These are phyloP conservation scores for Penicillium ucsense DNA, from an alignment of 495 filamentous ascomycete species.

Conservation along the genomic window DNA sequence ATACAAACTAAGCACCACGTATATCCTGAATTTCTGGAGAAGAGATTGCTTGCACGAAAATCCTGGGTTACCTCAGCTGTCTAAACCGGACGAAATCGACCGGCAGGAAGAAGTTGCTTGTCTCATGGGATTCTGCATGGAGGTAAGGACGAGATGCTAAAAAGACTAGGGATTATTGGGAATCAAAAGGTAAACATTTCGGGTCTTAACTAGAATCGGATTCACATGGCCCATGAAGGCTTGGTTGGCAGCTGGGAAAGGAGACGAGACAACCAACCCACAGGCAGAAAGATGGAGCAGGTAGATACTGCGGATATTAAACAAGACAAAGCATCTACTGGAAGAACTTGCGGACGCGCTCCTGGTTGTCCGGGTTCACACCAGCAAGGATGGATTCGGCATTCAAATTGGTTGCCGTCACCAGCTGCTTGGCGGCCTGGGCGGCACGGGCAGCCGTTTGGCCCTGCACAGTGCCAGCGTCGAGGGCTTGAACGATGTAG, in stretches of 20 bases:
- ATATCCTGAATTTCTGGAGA: too few species aligned
- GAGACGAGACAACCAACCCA: slow-evolving; percentile 5
- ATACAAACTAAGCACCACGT: too few species aligned
- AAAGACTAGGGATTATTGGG: slow-evolving; percentile 1
- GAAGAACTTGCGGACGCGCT: slow-evolving; percentile 64
- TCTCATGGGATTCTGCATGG: slow-evolving; percentile 3
- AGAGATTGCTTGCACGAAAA: too few species aligned
- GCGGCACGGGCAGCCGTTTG: slow-evolving; percentile 66
- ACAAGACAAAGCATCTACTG: slow-evolving; percentile 29
- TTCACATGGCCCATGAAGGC: slow-evolving; percentile 16
- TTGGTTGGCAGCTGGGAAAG: slow-evolving; percentile 8
- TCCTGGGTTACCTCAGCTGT: too few species aligned
- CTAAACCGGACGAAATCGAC: too few species aligned
- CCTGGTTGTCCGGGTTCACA: slow-evolving; percentile 66
- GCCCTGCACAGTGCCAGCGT: slow-evolving; percentile 82
- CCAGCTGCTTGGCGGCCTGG: slow-evolving; percentile 59
- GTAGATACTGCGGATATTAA: slow-evolving; percentile 13
- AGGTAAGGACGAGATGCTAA: not conserved
- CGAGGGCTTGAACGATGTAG: slow-evolving; percentile 75
- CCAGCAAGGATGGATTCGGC: slow-evolving; percentile 57
- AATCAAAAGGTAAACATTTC: slow-evolving; percentile 15
- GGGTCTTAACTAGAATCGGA: slow-evolving; percentile 17
- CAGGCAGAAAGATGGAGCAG: not conserved
- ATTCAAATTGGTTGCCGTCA: slow-evolving; percentile 60
- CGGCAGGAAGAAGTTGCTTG: not conserved